Conservation (phyloP, 306 rosid genomes). For the Canavalia gladiata region DNA sequence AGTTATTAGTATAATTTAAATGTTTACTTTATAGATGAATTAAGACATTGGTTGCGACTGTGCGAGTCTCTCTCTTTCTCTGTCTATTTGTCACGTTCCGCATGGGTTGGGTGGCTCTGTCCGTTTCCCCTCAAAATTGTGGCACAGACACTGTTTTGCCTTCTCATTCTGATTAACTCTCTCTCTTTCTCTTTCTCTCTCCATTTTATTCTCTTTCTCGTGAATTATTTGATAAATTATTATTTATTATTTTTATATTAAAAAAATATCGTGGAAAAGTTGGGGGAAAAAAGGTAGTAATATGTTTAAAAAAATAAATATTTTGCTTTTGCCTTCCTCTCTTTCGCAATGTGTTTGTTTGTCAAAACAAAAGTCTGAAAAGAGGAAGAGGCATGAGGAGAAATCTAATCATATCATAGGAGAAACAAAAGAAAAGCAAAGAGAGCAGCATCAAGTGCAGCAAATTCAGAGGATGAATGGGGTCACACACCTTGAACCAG, state of each 20-base stretch:
- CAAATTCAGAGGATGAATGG: conserved; percentile 66
- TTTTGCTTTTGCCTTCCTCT: conserved; percentile 34
- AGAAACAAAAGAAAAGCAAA: conserved; percentile 18
- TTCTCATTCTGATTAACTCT: conserved; percentile 2
- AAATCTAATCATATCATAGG: conserved; percentile 49
- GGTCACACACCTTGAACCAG: conserved; percentile 63
- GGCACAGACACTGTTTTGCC: conserved; percentile 20
- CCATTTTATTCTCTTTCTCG: conserved; percentile 20
- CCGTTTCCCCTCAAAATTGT: conserved; percentile 47
- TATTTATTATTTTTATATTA: neutral
- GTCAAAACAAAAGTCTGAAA: conserved; percentile 52
- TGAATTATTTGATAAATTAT: conserved; percentile 31
- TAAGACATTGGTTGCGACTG: neutral
- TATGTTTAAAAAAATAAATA: conserved; percentile 40
- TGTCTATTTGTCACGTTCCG: conserved; percentile 61
- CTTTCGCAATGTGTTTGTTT: conserved; percentile 50
- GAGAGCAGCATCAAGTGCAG: conserved; percentile 35
- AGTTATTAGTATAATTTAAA: neutral
- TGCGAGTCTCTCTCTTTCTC: conserved; percentile 21
- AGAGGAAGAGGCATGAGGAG: conserved; percentile 39
- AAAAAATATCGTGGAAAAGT: conserved; percentile 14
- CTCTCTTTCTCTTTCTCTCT: neutral
- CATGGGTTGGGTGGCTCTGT: conserved; percentile 56
- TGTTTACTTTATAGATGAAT: neutral
- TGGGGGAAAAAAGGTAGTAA: conserved; percentile 21